Evolutionary conservation across 2,329 filamentous ascomycete species (phyloP), one percentile per base, ranked within the genome.

Genomic region (Aspergillus fumigatiaffinis): DNA sequence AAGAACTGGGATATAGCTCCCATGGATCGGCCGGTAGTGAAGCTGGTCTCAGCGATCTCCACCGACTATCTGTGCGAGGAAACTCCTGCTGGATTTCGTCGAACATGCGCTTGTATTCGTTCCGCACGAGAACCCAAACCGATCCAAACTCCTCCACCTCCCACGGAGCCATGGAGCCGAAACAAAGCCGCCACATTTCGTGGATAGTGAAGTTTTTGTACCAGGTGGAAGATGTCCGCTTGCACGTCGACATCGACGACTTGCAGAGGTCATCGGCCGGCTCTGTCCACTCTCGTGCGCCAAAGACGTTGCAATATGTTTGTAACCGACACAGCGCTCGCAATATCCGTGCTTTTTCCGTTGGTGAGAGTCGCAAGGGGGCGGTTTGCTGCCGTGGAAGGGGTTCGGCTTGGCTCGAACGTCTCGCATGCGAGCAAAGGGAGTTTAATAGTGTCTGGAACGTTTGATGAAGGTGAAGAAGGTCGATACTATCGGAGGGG

Each of bases 141-240:
- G 52, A 61, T 21, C 60, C 60, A 23, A 63, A 63, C 38, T 63
- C 60, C 28, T 63, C 60, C 7, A 63, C 56, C 25, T 63, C 59
- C 60, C 60, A 63, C 2, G 60, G 56, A 1, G 60, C 47, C 56
- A 63, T 57, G 2, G 56, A 49, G 23, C 54, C 52, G 51, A 63
- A 63, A 47, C 61, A 57, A n/a, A 59, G 53, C 32, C 51, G 52
- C 60, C 60, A 63, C 49, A 63, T 60, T 25, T 59, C 54, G 38
- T 59, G 38, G 35, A 58, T 53, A 3, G 52, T 56, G 44, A 63
- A 63, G 46, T 63, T 59, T 3, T 57, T 51, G 55, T 63, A 56
- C 60, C 60, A 63, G 10, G 59, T 61, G 1, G 60, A 55, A 9
- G 54, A 53, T 42, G 32, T 41, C 9, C 53, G 53, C 20, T 56